These are phyloP conservation scores for Bondarzewia mesenterica DNA, from an alignment of 1,284 basidiomycete genomes.

Conservation along the genomic window DNA sequence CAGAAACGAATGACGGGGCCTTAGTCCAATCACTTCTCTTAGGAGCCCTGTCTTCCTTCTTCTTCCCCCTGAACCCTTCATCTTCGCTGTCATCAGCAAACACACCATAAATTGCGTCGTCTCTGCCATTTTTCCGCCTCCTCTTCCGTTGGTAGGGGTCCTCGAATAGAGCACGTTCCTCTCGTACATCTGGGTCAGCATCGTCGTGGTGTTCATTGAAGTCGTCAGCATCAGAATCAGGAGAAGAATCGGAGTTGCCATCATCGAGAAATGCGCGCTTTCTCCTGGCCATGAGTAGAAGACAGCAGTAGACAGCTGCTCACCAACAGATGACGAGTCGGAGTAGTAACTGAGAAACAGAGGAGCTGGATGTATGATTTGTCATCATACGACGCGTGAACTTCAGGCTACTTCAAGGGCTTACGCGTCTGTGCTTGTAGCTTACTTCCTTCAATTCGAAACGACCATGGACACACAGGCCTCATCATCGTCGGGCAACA, in stretches of 20 bases:
- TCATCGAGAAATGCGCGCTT: conserved; percentile 77
- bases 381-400: too few relatives aligned
- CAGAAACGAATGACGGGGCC: conserved; percentile 71
- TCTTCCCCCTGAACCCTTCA: conserved; percentile 27
- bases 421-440: conserved; percentile 32
- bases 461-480: conserved; percentile 40
- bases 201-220: conserved; percentile 33
- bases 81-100: conserved; percentile 74
- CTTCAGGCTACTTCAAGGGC: too few relatives aligned
- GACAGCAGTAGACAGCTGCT: too few relatives aligned
- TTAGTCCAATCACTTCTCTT: conserved; percentile 63
- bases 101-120: conserved; percentile 76
- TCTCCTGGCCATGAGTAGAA: conserved; percentile 69
- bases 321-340: too few relatives aligned
- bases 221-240: conserved; percentile 41
- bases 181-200: conserved; percentile 64
- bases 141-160: conserved; percentile 71
- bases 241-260: conserved; percentile 58
- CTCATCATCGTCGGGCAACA: conserved; percentile 45
- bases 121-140: conserved; percentile 57
- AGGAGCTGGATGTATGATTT: too few relatives aligned
- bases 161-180: conserved; percentile 73
- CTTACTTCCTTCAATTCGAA: conserved; percentile 7
- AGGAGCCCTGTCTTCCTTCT: conserved; percentile 14
- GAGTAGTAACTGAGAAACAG: too few relatives aligned